Conservation (phyloP, 805 yeast species). For the Kodamaea nitidulidarum region DNA sequence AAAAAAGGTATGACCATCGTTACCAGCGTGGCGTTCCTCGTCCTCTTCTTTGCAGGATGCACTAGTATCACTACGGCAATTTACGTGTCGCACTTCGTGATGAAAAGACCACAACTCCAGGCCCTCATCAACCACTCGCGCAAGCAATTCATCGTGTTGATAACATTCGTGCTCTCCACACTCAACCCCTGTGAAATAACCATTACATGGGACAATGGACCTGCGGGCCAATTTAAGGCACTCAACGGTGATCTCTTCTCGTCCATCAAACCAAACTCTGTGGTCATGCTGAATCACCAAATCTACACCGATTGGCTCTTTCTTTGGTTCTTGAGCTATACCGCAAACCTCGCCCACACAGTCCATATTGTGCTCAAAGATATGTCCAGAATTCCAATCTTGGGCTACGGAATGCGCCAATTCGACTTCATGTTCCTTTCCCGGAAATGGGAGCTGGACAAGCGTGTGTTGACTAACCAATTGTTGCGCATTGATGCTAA, state of each 20-base stretch:
- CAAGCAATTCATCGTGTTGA: conserved; percentile 50
- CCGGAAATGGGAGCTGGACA: conserved; percentile 84
- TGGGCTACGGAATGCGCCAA: conserved; percentile 83
- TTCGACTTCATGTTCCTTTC: conserved; percentile 75
- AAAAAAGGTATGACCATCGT: background rate
- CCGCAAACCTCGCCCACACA: conserved; percentile 59
- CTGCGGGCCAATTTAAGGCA: conserved; percentile 14
- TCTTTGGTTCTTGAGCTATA: conserved; percentile 79
- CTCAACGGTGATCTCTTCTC: conserved; percentile 7
- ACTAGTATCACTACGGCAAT: conserved; percentile 1
- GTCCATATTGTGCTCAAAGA: conserved; percentile 76
- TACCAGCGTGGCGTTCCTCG: background rate
- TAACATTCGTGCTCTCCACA: conserved; percentile 47
- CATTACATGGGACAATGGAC: conserved; percentile 42
- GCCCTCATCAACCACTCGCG: conserved; percentile 52
- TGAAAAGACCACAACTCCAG: conserved; percentile 24
- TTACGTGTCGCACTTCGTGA: conserved; percentile 2
- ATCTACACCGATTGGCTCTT: conserved; percentile 92
- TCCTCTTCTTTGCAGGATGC: conserved; percentile 5
- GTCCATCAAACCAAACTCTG: conserved; percentile 40
- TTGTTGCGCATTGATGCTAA: conserved; percentile 57
- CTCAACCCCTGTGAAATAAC: conserved; percentile 52
- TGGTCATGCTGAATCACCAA: conserved; percentile 86
- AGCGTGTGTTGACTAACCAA: conserved; percentile 50
- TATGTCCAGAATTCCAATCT: conserved; percentile 66